These are phyloP conservation scores for Fusarium sp. DNA, from an alignment of 2,329 filamentous ascomycete species.

Conservation along the genomic window DNA sequence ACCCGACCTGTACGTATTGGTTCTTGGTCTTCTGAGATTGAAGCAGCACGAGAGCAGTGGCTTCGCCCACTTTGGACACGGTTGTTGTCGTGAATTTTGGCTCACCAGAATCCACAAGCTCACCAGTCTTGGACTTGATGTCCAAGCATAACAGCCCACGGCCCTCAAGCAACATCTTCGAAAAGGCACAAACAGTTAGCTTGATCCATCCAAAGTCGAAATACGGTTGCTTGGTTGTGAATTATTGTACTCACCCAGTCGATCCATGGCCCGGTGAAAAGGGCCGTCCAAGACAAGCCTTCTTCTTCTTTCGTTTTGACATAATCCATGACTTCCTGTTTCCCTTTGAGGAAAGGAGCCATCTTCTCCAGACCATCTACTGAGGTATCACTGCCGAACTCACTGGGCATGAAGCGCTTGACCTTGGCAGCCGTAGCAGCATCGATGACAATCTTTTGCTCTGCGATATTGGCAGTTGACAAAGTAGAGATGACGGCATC, in stretches of 20 bases:
- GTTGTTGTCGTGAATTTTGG: slow-evolving; percentile 20
- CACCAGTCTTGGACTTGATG: neutral
- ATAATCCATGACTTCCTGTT: slow-evolving; percentile 13
- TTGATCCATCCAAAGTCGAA: fast-evolving
- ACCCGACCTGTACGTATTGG: slow-evolving; percentile 1
- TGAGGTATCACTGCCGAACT: slow-evolving; percentile 13
- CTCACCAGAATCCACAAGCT: slow-evolving; percentile 7
- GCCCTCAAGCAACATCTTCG: slow-evolving; percentile 10
- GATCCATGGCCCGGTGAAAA: slow-evolving; percentile 21
- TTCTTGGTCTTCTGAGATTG: neutral
- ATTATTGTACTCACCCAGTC: slow-evolving; percentile 8
- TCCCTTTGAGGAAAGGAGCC: slow-evolving; percentile 16
- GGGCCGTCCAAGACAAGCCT: neutral
- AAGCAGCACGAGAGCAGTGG: neutral
- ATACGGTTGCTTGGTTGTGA: neutral
- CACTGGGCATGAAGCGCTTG: slow-evolving; percentile 20
- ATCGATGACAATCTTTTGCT: slow-evolving; percentile 16
- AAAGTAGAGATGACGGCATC: slow-evolving; percentile 15
- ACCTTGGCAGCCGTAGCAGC: slow-evolving; percentile 16
- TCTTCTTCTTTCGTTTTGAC: slow-evolving; percentile 9
- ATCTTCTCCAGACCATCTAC: neutral
- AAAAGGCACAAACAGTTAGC: fast-evolving
- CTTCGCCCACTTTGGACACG: slow-evolving; percentile 13
- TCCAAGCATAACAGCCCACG: slow-evolving; percentile 9
- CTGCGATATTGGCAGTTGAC: slow-evolving; percentile 13